Base-by-base conservation (phyloP, 768 basidiomycete genomes). In the Crepidotus variabilis region DNA sequence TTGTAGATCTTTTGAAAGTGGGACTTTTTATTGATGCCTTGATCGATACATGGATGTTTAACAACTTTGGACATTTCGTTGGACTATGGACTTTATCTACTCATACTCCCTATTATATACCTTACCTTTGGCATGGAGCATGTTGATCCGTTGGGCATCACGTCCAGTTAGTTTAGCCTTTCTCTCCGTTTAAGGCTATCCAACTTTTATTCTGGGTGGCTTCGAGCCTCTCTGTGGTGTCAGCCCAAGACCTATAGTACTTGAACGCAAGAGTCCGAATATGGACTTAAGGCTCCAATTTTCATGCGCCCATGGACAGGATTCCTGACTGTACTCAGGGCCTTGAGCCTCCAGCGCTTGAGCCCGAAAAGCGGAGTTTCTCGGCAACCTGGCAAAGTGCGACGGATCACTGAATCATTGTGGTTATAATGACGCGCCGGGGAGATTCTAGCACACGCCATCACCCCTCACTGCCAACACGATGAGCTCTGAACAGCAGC, bases 401-500 rank as follows among this genome's bases (percentile, higher is more conserved):
- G 39, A 11, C 39, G 39, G 39, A 43, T 43, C 39, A 43, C 39
- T 43, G 39, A 43, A 43, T 43, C 39, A 36, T 36, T 8, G 18
- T 16, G 39, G 39, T 28, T 28, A 28, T 28, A 3, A 43, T 4
- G 39, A 43, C 39, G 39, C 39, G 13, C 39, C 18, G 39, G 39
- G 6, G 24, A 16, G 32, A 6, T 48, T 46, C 47, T 2, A 18
- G 20, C 46, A 22, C 21, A 39, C 52, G 46, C 28, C 18, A 33
- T 18, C n/a, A 33, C 16, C 21, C 21, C 22, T 9, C 39, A 23
- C 28, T 45, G 14, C 47, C 34, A 50, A 22, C 39, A 43, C 14
- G 39, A 24, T 36, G 28, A 18, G 36, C 50, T 60, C 57, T 50
- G 46, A 58, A 21, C 57, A 56, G 16, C 39, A 32, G 35, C 53